phyloP scores from a whole-genome alignment of 768 basidiomycete species.

The Termitomyces sp. region DNA sequence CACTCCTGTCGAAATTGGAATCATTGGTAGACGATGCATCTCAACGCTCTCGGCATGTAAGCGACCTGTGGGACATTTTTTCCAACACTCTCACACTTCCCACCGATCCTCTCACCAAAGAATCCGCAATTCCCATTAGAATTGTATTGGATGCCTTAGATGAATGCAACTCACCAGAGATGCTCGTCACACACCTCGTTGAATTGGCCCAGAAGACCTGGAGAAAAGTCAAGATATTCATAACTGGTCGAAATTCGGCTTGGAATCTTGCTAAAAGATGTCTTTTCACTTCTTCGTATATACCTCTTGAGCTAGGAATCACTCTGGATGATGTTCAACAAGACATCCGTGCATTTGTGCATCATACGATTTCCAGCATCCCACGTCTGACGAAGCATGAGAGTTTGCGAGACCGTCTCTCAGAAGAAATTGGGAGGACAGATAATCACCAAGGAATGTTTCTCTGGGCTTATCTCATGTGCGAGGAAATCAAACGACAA shows the following conservation, averaged over 20 bases:
- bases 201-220: too few relatives aligned
- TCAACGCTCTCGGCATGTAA: too few relatives aligned
- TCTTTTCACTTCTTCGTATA: neutral
- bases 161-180: too few relatives aligned
- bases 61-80: too few relatives aligned
- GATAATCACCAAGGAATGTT: constrained; percentile 1
- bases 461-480: too few relatives aligned
- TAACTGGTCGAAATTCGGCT: neutral
- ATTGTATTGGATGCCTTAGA: too few relatives aligned
- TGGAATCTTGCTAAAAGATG: neutral
- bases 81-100: too few relatives aligned
- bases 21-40: too few relatives aligned
- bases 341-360: neutral
- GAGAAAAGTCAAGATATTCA: neutral
- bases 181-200: too few relatives aligned
- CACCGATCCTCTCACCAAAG: too few relatives aligned
- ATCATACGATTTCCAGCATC: neutral
- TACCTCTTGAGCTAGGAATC: neutral
- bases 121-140: too few relatives aligned
- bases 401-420: neutral
- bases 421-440: neutral
- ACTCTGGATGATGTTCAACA: neutral
- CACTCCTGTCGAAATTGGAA: neutral
- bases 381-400: neutral
- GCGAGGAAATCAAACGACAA: neutral